These are phyloP conservation scores for Peterozyma xylosa DNA, from an alignment of 805 yeast species.

Conservation along the genomic window DNA sequence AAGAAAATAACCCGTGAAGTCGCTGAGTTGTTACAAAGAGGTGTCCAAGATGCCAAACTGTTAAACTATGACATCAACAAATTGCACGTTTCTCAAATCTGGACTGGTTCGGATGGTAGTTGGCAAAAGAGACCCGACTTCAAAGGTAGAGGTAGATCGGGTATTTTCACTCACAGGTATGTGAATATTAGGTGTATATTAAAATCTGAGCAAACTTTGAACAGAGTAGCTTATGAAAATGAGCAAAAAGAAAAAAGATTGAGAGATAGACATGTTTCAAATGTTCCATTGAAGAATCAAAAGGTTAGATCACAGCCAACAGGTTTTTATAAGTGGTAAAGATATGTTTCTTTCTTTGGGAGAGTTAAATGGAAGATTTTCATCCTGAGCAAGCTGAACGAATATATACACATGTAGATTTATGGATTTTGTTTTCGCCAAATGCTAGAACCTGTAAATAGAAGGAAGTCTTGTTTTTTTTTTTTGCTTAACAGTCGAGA, in stretches of 20 bases:
- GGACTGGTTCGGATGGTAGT: conserved; percentile 88
- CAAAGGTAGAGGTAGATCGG: conserved; percentile 88
- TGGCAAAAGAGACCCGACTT: conserved; percentile 66
- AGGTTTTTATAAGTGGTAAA: conserved; percentile 51
- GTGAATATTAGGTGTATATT: conserved; percentile 77
- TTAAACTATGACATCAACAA: conserved; percentile 53
- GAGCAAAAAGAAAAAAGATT: conserved; percentile 31
- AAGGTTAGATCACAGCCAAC: conserved; percentile 41
- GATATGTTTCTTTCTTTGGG: neutral
- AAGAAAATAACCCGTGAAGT: conserved; percentile 76
- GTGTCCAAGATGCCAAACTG: conserved; percentile 58
- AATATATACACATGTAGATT: neutral
- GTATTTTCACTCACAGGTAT: conserved; percentile 67
- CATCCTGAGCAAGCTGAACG: neutral
- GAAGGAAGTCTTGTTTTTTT: neutral
- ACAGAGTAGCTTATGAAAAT: conserved; percentile 54
- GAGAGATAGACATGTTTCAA: conserved; percentile 26
- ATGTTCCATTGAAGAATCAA: conserved; percentile 32
- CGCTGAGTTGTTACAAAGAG: conserved; percentile 65
- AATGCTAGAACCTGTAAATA: neutral
- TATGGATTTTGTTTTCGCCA: neutral
- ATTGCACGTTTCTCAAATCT: conserved; percentile 69
- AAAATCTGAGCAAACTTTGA: conserved; percentile 56
- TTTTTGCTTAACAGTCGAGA: no score
- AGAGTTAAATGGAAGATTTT: neutral